Evolutionary conservation across 176 grass and related monocot species (phyloP).

Genomic region (Carex kokanica): DNA sequence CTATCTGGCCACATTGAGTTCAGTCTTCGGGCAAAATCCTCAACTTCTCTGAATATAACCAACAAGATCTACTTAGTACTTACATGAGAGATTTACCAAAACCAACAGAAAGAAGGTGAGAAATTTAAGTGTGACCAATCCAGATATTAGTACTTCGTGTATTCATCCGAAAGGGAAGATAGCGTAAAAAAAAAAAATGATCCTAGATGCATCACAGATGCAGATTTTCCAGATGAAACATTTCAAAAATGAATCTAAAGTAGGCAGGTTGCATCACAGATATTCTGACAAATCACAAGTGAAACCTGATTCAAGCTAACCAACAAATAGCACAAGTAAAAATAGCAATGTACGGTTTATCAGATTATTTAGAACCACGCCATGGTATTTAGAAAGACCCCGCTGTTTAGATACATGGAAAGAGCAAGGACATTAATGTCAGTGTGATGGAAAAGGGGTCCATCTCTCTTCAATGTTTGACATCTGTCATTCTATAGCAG

Average conservation of each 20-base stretch:
- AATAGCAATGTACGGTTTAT: not conserved
- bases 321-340: not conserved
- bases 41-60: conserved; percentile 77
- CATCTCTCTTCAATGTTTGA: not conserved
- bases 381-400: not conserved
- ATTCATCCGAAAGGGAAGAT: not conserved
- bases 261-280: not conserved
- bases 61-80: conserved; percentile 25
- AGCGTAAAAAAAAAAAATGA: not conserved
- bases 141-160: not conserved
- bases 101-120: conserved; percentile 4
- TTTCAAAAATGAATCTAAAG: not conserved
- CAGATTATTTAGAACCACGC: not conserved
- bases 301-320: not conserved
- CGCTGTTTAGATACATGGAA: not conserved
- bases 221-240: not conserved
- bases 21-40: conserved; percentile 93
- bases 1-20: conserved; percentile 95
- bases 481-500: not conserved
- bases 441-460: not conserved
- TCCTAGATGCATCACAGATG: not conserved
- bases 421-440: not conserved
- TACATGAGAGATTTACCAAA: not conserved
- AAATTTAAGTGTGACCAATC: not conserved
- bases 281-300: not conserved